Conservation (phyloP, 2,329 filamentous ascomycete genomes). For the Aspergillus ochraceus region DNA sequence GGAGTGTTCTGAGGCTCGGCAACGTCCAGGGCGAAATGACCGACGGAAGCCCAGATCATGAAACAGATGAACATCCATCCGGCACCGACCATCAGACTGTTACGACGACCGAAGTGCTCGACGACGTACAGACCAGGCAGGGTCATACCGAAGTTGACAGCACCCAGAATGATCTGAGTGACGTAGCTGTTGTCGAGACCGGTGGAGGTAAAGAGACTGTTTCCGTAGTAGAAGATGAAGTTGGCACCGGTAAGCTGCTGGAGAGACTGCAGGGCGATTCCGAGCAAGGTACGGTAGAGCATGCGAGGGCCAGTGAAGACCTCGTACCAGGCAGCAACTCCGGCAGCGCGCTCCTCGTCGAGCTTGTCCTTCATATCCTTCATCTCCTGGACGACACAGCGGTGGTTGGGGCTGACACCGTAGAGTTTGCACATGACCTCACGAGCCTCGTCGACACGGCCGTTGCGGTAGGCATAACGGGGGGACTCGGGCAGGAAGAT, state of each 20-base stretch:
- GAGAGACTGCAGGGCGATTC: slow-evolving; percentile 47
- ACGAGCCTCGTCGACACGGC: slow-evolving; percentile 53
- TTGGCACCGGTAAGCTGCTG: slow-evolving; percentile 52
- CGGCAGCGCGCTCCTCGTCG: slow-evolving; percentile 53
- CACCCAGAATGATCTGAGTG: slow-evolving; percentile 67
- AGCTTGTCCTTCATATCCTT: slow-evolving; percentile 60
- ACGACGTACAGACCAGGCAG: slow-evolving; percentile 70
- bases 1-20: slow-evolving; percentile 44
- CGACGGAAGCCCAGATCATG: slow-evolving; percentile 60
- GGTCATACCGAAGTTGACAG: slow-evolving; percentile 68
- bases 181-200: slow-evolving; percentile 66
- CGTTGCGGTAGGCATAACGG: slow-evolving; percentile 58
- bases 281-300: slow-evolving; percentile 47
- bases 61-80: slow-evolving; percentile 68
- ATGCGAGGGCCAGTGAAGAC: slow-evolving; percentile 51
- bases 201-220: slow-evolving; percentile 65
- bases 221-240: slow-evolving; percentile 55
- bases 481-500: slow-evolving; percentile 59
- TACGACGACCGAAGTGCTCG: slow-evolving; percentile 67
- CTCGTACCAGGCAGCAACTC: slow-evolving; percentile 42
- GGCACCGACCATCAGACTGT: slow-evolving; percentile 65
- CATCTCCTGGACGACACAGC: slow-evolving; percentile 56
- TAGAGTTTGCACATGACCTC: slow-evolving; percentile 56
- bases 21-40: slow-evolving; percentile 46
- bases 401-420: slow-evolving; percentile 57